Evolutionary conservation across 805 yeast genomes (phyloP).

Genomic region (Sugiyamaella boreocaroliniensis): DNA sequence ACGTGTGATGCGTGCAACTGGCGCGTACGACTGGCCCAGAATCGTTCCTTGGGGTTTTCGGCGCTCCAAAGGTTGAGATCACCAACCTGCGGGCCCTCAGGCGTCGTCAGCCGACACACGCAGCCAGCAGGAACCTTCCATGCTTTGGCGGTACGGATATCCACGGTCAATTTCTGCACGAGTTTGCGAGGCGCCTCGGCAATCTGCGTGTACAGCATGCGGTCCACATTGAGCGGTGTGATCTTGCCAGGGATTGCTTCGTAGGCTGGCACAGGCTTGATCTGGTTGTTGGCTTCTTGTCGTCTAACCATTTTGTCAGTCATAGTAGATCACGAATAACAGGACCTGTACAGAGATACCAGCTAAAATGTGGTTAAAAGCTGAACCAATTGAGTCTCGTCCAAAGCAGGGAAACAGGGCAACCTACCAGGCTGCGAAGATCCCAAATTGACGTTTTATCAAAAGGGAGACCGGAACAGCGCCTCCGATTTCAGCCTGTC

Average conservation of each 20-base stretch:
- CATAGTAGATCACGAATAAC: neutral
- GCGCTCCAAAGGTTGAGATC: constrained; percentile 61
- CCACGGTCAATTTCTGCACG: constrained; percentile 39
- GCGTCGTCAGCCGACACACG: constrained; percentile 53
- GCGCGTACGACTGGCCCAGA: constrained; percentile 66
- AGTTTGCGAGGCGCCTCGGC: constrained; percentile 40
- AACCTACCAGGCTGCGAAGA: too few relatives aligned
- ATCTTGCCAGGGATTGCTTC: constrained; percentile 43
- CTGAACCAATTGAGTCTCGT: too few relatives aligned
- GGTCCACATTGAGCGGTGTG: constrained; percentile 47
- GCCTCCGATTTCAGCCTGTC: too few relatives aligned
- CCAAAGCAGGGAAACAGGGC: too few relatives aligned
- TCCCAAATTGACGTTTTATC: too few relatives aligned
- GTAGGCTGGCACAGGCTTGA: constrained; percentile 50
- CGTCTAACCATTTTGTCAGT: neutral
- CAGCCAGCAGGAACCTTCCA: constrained; percentile 57
- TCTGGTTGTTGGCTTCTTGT: neutral
- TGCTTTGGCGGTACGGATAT: constrained; percentile 54
- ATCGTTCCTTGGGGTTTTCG: constrained; percentile 54
- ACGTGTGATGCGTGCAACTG: constrained; percentile 61
- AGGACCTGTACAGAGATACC: too few relatives aligned
- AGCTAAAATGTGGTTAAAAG: too few relatives aligned
- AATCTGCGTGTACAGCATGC: constrained; percentile 40
- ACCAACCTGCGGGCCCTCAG: constrained; percentile 67
- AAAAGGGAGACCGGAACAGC: too few relatives aligned